Evolutionary conservation across 257 asterid genomes (phyloP).

Genomic region (Linaria vulgaris): DNA sequence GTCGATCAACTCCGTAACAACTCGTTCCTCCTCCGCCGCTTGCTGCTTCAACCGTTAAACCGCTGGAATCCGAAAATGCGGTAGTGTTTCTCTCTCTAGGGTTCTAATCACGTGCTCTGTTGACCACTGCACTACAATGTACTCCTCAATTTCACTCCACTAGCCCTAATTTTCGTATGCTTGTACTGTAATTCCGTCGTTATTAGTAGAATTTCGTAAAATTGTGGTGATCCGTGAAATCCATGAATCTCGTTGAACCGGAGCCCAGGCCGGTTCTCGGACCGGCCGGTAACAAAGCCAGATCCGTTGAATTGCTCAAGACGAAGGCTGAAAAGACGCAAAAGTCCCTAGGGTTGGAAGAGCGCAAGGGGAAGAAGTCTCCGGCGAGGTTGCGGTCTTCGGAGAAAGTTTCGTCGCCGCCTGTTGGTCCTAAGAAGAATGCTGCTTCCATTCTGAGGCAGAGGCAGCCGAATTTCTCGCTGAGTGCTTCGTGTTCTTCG

Average conservation of each 20-base stretch:
- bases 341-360: slow-evolving; percentile 37
- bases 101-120: slow-evolving; percentile 18
- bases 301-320: slow-evolving; percentile 56
- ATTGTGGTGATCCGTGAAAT: too few relatives aligned
- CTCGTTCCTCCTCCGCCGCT: slow-evolving; percentile 1
- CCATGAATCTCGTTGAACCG: slow-evolving; percentile 48
- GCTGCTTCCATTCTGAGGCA: slow-evolving; percentile 48
- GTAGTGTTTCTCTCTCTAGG: slow-evolving; percentile 27
- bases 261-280: slow-evolving; percentile 65
- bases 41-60: slow-evolving; percentile 24
- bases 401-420: slow-evolving; percentile 37
- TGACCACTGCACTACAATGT: slow-evolving; percentile 27
- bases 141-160: slow-evolving; percentile 21
- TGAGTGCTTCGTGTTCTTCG: slow-evolving; percentile 80
- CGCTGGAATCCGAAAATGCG: slow-evolving; percentile 13
- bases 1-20: slow-evolving; percentile 34
- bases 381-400: slow-evolving; percentile 32
- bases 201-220: too few relatives aligned
- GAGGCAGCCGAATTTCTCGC: slow-evolving; percentile 52
- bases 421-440: slow-evolving; percentile 41
- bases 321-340: slow-evolving; percentile 35
- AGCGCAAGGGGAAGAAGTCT: slow-evolving; percentile 42
- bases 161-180: slow-evolving; percentile 43
- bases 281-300: slow-evolving; percentile 68
- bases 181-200: too few relatives aligned